Conservation (phyloP, 1,284 basidiomycete species). For the Fomitopsis palustris region DNA sequence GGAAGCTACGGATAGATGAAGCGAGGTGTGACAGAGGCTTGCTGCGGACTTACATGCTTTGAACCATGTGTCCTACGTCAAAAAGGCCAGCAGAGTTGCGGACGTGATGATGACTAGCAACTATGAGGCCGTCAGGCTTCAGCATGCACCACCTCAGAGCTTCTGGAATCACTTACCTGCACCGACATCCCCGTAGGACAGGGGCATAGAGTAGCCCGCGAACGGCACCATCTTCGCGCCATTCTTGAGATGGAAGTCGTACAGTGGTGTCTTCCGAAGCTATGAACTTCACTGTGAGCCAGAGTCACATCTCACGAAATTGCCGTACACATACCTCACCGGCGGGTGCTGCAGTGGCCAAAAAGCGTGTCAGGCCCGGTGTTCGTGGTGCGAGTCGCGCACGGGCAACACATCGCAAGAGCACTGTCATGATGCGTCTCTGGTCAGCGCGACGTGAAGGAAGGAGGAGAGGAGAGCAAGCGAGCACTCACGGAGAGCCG, state of each 20-base stretch:
- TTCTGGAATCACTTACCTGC: constrained; percentile 52
- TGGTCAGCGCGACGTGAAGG: background rate
- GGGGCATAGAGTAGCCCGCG: constrained; percentile 94
- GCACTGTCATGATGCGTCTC: constrained; percentile 1
- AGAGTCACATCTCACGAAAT: background rate
- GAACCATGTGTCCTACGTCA: constrained; percentile 98
- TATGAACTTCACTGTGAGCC: constrained; percentile 12
- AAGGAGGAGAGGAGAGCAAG: background rate
- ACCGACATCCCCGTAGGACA: constrained; percentile 81
- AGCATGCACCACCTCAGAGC: constrained; percentile 2
- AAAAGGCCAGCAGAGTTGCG: constrained; percentile 86
- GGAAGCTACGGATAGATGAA: constrained; percentile 48
- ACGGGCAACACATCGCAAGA: constrained; percentile 3
- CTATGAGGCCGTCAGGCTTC: constrained; percentile 36
- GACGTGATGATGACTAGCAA: constrained; percentile 90
- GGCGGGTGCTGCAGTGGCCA: constrained; percentile 2
- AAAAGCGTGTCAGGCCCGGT: background rate
- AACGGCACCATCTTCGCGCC: constrained; percentile 97
- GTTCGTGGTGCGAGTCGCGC: background rate
- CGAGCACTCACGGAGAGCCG: constrained; percentile 7
- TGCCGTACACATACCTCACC: constrained; percentile 5
- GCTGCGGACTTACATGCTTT: constrained; percentile 57
- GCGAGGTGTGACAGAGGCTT: constrained; percentile 3
- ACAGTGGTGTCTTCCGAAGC: constrained; percentile 73
- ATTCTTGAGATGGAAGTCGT: constrained; percentile 86